Percentiles rank a stretch among this genome's conserved stretches.
Evolutionary conservation across 805 yeast genomes (phyloP).

Genomic region (Pichia cephalocereana): DNA sequence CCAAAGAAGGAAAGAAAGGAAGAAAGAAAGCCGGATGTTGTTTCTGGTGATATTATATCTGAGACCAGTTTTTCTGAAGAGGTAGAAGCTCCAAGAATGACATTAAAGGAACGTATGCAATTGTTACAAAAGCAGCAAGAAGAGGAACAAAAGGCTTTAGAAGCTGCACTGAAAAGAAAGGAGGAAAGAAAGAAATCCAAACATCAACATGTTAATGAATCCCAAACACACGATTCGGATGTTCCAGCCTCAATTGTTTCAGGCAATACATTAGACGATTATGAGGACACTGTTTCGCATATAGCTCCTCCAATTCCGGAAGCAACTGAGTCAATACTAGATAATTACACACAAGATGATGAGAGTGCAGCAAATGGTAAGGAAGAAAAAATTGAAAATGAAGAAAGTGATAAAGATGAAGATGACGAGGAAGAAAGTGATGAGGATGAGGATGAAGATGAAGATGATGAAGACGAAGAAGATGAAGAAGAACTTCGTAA

Average conservation of each 20-base stretch:
- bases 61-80: conserved; percentile 27
- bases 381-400: conserved; percentile 18
- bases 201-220: not conserved
- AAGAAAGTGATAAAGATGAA: conserved; percentile 20
- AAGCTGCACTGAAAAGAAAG: conserved; percentile 47
- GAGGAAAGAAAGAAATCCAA: conserved; percentile 33
- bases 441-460: conserved; percentile 31
- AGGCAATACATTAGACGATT: not conserved
- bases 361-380: conserved; percentile 15
- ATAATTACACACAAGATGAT: not conserved
- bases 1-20: conserved; percentile 6
- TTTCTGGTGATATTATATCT: conserved; percentile 17
- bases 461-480: conserved; percentile 47
- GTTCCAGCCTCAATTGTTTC: not conserved
- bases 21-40: conserved; percentile 13
- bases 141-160: conserved; percentile 63
- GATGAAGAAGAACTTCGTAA: conserved; percentile 73
- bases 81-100: conserved; percentile 62
- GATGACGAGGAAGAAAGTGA: conserved; percentile 25
- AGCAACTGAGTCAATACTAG: not conserved
- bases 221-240: not conserved
- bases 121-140: conserved; percentile 72
- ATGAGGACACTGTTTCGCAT: not conserved
- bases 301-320: not conserved
- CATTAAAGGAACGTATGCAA: conserved; percentile 81